Base-by-base conservation (phyloP, 257 asterid genomes). In the Jacaranda copaia region DNA sequence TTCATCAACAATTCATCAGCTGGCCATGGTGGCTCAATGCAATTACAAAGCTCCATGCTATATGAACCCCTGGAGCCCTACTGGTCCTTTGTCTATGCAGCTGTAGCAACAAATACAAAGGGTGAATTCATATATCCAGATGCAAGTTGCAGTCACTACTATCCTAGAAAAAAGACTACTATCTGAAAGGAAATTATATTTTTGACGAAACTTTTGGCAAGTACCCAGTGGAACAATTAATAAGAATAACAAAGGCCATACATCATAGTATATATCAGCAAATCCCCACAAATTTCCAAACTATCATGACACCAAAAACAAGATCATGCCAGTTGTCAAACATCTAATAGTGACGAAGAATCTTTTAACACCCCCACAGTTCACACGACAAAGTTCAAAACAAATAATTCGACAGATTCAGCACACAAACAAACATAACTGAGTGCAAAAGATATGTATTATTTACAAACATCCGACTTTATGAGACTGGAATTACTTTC, bases 1-100 rank as follows among this genome's bases (percentile, higher is more conserved):
- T 88, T 93, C 99, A 93, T 90, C 86, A 96, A 77, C 87, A 96
- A 80, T 68, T 96, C 99, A 76, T 90, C 99, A 3, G 95, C 94
- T 13, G 98, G 96, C 92, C 89, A 89, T 78, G 87, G 98, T 6
- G 97, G 94, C 90, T 93, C 98, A 25, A 95, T 88, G 84, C 97
- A 95, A 75, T 91, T 88, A 74, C 98, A 95, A 49, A 84, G 81
- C 86, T 92, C 98, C 99, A 94, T 94, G 58, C 19, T 72, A 38
- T 48, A 55, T 48, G 59, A 67, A 79, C 62, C 53, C 56, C 75
- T 60, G 46, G 59, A 61, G 58, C 71, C 71, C 66, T 52, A 18
- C 11, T 40, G 57, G 11, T 66, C 74, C 76, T 81, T 58, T 10
- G 78, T 61, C 79, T 77, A 80, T 53, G 75, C 64, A 68, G 75